Evolutionary conservation across 495 filamentous ascomycete genomes (phyloP).

Genomic region (Xylaria venustula): DNA sequence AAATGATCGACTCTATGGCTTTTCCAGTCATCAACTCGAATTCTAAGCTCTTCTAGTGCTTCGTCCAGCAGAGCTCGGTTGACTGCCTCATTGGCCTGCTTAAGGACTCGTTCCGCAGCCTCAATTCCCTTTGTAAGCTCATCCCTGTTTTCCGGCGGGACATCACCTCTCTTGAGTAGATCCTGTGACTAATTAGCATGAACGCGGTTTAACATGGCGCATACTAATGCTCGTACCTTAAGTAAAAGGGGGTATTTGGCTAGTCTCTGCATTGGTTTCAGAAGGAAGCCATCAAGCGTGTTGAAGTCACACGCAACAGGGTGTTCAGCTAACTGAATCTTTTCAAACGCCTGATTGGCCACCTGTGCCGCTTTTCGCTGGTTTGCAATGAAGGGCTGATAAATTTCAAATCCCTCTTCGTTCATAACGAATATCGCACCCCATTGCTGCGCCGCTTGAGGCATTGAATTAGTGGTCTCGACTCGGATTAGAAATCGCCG

Average conservation of each 20-base stretch:
- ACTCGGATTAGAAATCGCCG: slow-evolving; percentile 91
- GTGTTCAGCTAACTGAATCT: slow-evolving; percentile 52
- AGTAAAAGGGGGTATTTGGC: slow-evolving; percentile 92
- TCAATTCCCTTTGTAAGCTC: slow-evolving; percentile 72
- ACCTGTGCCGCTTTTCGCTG: slow-evolving; percentile 68
- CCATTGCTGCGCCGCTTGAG: slow-evolving; percentile 82
- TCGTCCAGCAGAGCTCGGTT: slow-evolving; percentile 77
- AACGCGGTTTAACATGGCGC: background rate
- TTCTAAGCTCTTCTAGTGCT: slow-evolving; percentile 75
- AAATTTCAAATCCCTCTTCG: slow-evolving; percentile 81
- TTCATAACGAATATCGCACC: slow-evolving; percentile 75
- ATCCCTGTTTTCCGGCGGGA: slow-evolving; percentile 57
- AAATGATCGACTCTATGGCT: slow-evolving; percentile 86
- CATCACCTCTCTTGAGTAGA: slow-evolving; percentile 75
- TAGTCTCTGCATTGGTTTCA: slow-evolving; percentile 94
- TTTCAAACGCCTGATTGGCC: slow-evolving; percentile 61
- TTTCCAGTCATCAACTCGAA: slow-evolving; percentile 97
- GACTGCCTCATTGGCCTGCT: slow-evolving; percentile 84
- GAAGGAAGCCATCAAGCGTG: slow-evolving; percentile 79
- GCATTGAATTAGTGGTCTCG: slow-evolving; percentile 86
- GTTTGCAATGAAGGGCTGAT: slow-evolving; percentile 96
- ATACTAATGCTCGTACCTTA: slow-evolving; percentile 57
- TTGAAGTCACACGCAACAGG: slow-evolving; percentile 59
- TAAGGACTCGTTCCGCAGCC: slow-evolving; percentile 72
- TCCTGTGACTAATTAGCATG: slow-evolving; percentile 54